Evolutionary conservation across 140 eudicot genomes (phyloP), one percentile per base, ranked within the genome.

Genomic region (Bidens hawaiensis): DNA sequence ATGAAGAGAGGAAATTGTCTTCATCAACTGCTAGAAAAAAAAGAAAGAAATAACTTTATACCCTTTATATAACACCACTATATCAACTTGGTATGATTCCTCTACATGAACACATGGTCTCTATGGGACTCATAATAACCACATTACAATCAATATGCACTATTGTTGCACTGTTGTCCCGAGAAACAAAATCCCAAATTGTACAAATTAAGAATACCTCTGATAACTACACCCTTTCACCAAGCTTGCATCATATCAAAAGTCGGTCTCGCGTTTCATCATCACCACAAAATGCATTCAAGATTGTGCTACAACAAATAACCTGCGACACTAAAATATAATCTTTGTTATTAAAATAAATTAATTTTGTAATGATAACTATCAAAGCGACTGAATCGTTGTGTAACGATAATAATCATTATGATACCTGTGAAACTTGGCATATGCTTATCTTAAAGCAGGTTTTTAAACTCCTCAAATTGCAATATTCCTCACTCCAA

Each of bases 401-500:
- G 13, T 8, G 1, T 1, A 15, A 25, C 4, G 33, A 18, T 21
- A 26, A 30, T n/a, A n/a, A n/a, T n/a, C n/a, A 25, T 14, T 6
- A 41, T 12, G 23, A 28, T 40, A 54, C 71, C 76, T 64, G 24
- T 36, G 52, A 38, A 31, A 70, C 62, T 69, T 24, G 26, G 62
- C 28, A 62, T n/a, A n/a, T 74, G 60, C 62, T 75, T 49, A 63
- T 60, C 53, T 60, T 48, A 70, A 6, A 30, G 59, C 74, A 6
- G 76, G 60, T 49, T 75, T 72, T 52, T 69, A 27, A 50, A 73
- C 59, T 62, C 72, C 87, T 72, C 81, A 85, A 71, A 89, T 83
- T 36, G 79, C 86, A 38, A 90, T 86, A 53, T 75, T 83, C 25
- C 90, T 94, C 42, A 90, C 83, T 57, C 94, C 75, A 65, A 62